Conservation (phyloP, 306 rosid genomes). For the Canavalia gladiata region DNA sequence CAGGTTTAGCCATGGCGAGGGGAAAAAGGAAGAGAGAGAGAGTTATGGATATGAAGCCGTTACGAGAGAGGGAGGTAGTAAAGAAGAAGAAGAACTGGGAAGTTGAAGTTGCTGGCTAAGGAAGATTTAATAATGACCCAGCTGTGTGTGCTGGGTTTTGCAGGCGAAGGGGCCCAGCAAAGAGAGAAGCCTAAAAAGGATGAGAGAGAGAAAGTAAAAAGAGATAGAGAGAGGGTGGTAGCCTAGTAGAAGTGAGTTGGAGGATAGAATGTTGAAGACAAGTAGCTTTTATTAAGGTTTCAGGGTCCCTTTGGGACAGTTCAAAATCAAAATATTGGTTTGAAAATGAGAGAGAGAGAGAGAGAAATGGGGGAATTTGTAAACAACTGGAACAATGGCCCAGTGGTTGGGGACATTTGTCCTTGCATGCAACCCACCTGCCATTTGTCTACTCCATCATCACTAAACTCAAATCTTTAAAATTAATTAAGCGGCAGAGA, state of each 20-base stretch:
- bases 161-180: conserved; percentile 52
- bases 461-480: not conserved
- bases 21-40: not conserved
- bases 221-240: not conserved
- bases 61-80: not conserved
- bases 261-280: conserved; percentile 74
- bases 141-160: conserved; percentile 56
- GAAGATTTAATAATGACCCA: conserved; percentile 70
- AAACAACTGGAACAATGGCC: conserved; percentile 64
- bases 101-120: conserved; percentile 54
- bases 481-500: conserved; percentile 48
- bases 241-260: conserved; percentile 15
- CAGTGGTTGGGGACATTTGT: conserved; percentile 71
- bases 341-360: not conserved
- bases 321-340: conserved; percentile 47
- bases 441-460: conserved; percentile 54
- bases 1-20: conserved; percentile 51
- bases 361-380: conserved; percentile 24
- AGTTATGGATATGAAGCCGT: conserved; percentile 21
- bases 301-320: conserved; percentile 63
- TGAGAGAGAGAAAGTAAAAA: not conserved
- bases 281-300: conserved; percentile 86
- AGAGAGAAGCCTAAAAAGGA: not conserved
- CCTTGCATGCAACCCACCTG: conserved; percentile 55
- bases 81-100: not conserved